Evolutionary conservation across 148 eudicot genomes (phyloP).

Genomic region (Amaranthus palmeri): DNA sequence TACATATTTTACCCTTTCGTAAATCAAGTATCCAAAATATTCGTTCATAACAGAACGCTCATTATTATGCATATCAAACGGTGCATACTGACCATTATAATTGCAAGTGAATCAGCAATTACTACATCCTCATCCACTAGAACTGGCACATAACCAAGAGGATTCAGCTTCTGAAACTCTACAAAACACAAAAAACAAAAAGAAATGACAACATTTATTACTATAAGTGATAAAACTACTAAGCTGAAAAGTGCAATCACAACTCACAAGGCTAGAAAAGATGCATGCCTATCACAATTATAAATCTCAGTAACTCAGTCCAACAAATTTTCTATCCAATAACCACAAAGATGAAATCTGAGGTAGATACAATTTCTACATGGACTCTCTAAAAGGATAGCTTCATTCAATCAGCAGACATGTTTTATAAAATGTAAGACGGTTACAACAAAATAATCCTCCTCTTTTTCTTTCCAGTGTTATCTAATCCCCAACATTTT

Average conservation of each 20-base stretch:
- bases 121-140: constrained; percentile 66
- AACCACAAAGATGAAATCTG: too few species aligned
- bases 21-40: too few species aligned
- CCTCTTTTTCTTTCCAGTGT: too few species aligned
- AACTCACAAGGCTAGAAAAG: not conserved
- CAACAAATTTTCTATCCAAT: not conserved
- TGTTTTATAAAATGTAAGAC: too few species aligned
- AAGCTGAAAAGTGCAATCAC: not conserved
- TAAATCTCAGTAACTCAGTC: too few species aligned
- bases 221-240: not conserved
- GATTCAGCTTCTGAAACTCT: constrained; percentile 78
- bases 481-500: too few species aligned
- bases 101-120: constrained; percentile 78
- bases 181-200: constrained; percentile 4
- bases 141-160: constrained; percentile 67
- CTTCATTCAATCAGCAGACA: too few species aligned
- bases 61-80: not conserved
- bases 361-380: too few species aligned
- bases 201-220: not conserved
- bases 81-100: constrained; percentile 54
- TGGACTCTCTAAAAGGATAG: too few species aligned
- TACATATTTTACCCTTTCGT: too few species aligned
- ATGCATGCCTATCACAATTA: not conserved
- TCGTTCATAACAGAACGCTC: too few species aligned
- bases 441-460: too few species aligned